Evolutionary conservation across 1,139 yeast species (phyloP), one percentile per base, ranked within the genome.

Genomic region (Scheffersomyces lignicola): DNA sequence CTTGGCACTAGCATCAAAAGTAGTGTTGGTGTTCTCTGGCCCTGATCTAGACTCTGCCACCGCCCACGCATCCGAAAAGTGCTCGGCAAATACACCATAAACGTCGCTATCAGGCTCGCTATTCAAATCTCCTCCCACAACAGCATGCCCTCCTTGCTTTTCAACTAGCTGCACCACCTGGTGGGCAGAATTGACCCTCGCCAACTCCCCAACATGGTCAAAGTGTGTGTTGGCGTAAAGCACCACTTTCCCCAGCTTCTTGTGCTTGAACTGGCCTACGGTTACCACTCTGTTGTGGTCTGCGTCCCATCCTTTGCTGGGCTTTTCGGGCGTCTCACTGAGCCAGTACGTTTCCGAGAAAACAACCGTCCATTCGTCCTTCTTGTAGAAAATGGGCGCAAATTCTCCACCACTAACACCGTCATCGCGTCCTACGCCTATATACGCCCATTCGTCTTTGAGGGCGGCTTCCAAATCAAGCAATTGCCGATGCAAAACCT

Each of bases 351-450:
- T 66, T 14, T 62, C 59, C 31, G 58, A 54, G 11, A 54, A 49
- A 4, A 60, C 20, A 17, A 68, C 38, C 14, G 49, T 41, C 57
- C 71, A 56, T 17, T 53, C 58, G 2, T 48, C 38, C 4, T 56
- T 51, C 34, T 64, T 57, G 43, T 62, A 69, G 30, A 65, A 55
- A 15, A 73, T 58, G 1, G 78, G 76, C 25, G 71, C 58, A 39
- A 55, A 69, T 41, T 73, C 78, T 7, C 78, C 77, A 4, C 50
- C 44, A 6, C 52, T 49, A 10, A 48, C 46, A 8, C 77, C 78
- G 48, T 73, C 75, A 37, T 69, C 72, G 45, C 78, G 54, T 2
- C 76, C 77, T 10, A 62, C 67, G 2, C 74, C 74, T 37, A 62
- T 63, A 42, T 69, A 67, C 11, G 56, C 51, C 65, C 70, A 73